phyloP scores from a whole-genome alignment of 331 rosid species.

The Acacia pycnantha region DNA sequence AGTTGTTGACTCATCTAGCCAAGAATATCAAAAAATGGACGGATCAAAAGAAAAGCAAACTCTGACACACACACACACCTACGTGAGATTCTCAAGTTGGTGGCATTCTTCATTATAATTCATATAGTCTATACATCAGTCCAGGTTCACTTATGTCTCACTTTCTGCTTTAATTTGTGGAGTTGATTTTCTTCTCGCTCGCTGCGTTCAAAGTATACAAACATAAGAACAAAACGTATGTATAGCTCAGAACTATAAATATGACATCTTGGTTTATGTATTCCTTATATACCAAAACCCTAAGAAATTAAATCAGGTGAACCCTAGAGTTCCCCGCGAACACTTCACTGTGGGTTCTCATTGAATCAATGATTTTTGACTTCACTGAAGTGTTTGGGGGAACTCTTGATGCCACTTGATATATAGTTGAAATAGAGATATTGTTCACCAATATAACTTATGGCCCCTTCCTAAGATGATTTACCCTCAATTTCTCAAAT shows the following conservation, averaged over 20 bases:
- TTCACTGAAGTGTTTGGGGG: slow-evolving; percentile 44
- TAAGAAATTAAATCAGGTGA: slow-evolving; percentile 19
- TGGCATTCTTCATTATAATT: not conserved
- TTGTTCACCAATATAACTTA: not conserved
- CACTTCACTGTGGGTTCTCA: slow-evolving; percentile 20
- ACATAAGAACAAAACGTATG: not conserved
- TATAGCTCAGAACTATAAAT: slow-evolving; percentile 22
- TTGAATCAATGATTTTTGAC: not conserved
- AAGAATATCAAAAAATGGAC: not conserved
- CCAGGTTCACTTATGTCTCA: slow-evolving; percentile 23
- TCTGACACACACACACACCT: not conserved
- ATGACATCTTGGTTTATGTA: not conserved
- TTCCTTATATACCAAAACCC: not conserved
- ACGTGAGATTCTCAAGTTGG: slow-evolving; percentile 16
- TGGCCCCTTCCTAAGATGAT: not conserved
- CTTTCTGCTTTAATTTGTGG: slow-evolving; percentile 4
- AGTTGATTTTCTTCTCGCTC: not conserved
- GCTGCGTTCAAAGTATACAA: not conserved
- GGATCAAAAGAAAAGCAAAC: not conserved
- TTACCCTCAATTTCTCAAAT: not conserved
- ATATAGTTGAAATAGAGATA: not conserved
- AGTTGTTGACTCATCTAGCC: not conserved
- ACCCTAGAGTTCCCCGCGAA: slow-evolving; percentile 38
- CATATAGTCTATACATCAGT: slow-evolving; percentile 17
- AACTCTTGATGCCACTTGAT: slow-evolving; percentile 24